Conservation (phyloP, 2,329 filamentous ascomycete species). For the Tolypocladium tundrense region DNA sequence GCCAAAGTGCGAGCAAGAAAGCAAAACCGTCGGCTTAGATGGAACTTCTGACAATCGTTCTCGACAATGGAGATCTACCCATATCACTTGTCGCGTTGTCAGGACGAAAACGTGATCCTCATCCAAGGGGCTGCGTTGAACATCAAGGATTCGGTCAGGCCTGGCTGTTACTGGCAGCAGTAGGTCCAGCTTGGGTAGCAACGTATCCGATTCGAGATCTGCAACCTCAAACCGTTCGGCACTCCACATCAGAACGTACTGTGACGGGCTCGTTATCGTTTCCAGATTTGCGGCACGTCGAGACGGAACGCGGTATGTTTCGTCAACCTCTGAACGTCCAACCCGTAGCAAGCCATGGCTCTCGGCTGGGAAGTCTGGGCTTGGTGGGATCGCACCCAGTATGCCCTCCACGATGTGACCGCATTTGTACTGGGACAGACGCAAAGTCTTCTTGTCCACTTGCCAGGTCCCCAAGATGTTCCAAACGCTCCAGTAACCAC, state of each 20-base stretch:
- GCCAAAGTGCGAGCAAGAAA: constrained; percentile 18
- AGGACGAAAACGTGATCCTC: constrained; percentile 46
- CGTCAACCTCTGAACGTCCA: constrained; percentile 15
- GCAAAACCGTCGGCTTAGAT: constrained; percentile 13
- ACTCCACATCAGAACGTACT: constrained; percentile 26
- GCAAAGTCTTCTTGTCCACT: constrained; percentile 21
- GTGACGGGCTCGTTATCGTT: neutral
- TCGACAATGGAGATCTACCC: constrained; percentile 30
- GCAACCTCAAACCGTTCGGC: constrained; percentile 22
- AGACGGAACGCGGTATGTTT: constrained; percentile 9
- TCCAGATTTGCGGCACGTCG: constrained; percentile 3
- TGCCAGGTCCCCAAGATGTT: constrained; percentile 34
- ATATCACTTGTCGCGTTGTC: constrained; percentile 40
- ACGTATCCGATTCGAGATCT: constrained; percentile 22
- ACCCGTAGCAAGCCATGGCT: constrained; percentile 35
- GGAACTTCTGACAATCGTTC: constrained; percentile 3
- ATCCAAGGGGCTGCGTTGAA: constrained; percentile 35
- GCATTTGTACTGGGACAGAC: constrained; percentile 21
- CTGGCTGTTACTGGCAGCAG: constrained; percentile 13
- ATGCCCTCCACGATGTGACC: constrained; percentile 35
- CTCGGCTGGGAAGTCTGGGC: constrained; percentile 17
- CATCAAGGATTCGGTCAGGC: constrained; percentile 41
- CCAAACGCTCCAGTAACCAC: constrained; percentile 60
- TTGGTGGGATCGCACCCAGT: constrained; percentile 20
- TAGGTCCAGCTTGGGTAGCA: constrained; percentile 16